Evolutionary conservation across 805 yeast genomes (phyloP).

Genomic region (Zygosaccharomyces gambellarensis): DNA sequence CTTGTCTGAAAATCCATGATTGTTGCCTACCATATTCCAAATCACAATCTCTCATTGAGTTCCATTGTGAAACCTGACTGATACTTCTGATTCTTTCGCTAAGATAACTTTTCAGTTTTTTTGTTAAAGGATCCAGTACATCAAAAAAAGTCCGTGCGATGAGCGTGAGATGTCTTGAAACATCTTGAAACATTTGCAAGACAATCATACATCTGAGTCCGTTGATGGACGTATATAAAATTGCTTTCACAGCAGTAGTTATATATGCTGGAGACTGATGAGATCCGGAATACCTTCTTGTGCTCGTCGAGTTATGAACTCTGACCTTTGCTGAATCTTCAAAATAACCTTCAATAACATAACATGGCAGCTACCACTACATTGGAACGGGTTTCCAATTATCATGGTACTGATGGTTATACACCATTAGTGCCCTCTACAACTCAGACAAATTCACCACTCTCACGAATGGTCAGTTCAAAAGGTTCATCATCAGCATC

Average conservation of each 20-base stretch:
- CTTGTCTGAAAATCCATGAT: not conserved
- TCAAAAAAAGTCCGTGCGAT: not conserved
- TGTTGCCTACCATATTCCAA: not conserved
- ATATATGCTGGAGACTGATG: not conserved
- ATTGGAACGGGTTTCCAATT: constrained; percentile 2
- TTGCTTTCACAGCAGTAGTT: not conserved
- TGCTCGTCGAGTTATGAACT: not conserved
- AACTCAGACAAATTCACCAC: not conserved
- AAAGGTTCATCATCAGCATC: not conserved
- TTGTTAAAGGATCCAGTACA: not conserved
- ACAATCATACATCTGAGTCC: not conserved
- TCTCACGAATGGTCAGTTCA: not conserved
- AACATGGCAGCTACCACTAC: constrained; percentile 2
- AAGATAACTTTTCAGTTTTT: too few relatives aligned
- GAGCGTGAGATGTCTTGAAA: not conserved
- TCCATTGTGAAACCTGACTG: not conserved
- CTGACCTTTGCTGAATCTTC: not conserved
- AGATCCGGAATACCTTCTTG: not conserved
- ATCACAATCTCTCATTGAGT: not conserved
- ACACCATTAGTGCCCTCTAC: constrained; percentile 1
- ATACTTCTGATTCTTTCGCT: not conserved
- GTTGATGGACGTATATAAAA: not conserved
- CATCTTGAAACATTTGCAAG: constrained; percentile 1
- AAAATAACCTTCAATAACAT: not conserved
- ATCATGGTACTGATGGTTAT: constrained; percentile 1